Base-by-base conservation (phyloP, 2,329 filamentous ascomycete genomes). In the Colletotrichum eleusines region DNA sequence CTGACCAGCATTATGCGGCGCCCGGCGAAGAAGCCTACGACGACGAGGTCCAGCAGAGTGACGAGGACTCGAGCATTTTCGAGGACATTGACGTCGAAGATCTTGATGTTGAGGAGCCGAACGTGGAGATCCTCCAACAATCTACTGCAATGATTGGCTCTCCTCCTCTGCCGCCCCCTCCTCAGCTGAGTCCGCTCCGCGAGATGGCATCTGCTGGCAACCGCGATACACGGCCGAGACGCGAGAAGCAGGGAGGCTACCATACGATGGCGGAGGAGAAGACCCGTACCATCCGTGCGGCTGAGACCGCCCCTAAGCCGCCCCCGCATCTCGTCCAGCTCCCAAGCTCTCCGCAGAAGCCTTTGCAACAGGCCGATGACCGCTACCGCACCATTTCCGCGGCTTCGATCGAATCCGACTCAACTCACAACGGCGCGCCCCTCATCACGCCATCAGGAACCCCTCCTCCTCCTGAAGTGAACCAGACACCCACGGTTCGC, bases 181-280 rank as follows among this genome's bases (percentile, higher is more conserved):
- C 82, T 20, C 85, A 83, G 58, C 73, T 86, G 58, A 86, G 83
- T 58, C 88, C 88, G 1, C 80, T 91, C 0, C 84, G 84, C 59
- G 85, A 87, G 44, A 64, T 61, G 28, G 26, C 66, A 5, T 65
- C 72, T 9, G 72, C 72, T 2, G 87, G 85, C 3, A 89, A 89
- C 74, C 73, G 81, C 73, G 75, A 73, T 20, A 51, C 50, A 1
- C 58, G 64, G 20, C 42, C 54, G 1, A 58, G 57, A 23, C 68
- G 72, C 5, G 74, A 81, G 53, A 80, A 82, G 64, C 78, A 78
- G 2, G 81, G 81, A 8, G 81, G 84, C 16, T 85, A 84, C 72
- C 80, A 81, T 0, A 82, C 84, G 1, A 85, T 85, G 35, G 69
- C 82, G 1, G 85, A 88, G 73, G 86, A 88, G 70, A 84, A 83